Conservation (phyloP, 148 eudicot species). For the Suaeda aralocaspica region DNA sequence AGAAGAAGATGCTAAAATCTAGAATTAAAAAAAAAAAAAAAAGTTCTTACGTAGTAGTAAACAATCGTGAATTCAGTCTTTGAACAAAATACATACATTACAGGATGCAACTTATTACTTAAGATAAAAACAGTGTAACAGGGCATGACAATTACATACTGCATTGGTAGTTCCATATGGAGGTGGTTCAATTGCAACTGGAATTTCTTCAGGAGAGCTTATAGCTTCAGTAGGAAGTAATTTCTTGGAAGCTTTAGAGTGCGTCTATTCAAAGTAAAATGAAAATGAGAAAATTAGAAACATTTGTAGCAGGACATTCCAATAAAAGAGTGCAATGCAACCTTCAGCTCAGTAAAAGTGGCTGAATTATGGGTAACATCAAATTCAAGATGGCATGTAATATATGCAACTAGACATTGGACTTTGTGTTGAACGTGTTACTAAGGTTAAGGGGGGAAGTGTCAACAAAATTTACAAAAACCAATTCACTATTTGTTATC, state of each 20-base stretch:
- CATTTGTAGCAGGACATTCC: background rate
- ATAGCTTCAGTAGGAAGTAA: slow-evolving; percentile 28
- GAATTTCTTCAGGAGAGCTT: slow-evolving; percentile 34
- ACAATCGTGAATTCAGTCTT: background rate
- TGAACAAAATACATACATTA: background rate
- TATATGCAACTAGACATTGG: background rate
- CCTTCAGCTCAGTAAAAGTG: background rate
- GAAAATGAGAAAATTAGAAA: slow-evolving; percentile 11
- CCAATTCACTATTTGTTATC: background rate
- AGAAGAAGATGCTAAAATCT: too few relatives aligned
- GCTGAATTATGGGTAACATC: background rate
- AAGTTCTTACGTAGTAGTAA: background rate
- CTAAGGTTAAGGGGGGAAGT: background rate
- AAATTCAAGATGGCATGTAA: background rate
- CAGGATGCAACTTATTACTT: background rate
- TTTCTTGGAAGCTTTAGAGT: slow-evolving; percentile 60
- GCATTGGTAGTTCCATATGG: slow-evolving; percentile 75
- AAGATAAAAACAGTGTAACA: background rate
- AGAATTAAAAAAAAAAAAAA: background rate
- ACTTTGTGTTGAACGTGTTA: background rate
- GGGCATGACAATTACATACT: slow-evolving; percentile 42
- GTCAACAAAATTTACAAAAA: background rate
- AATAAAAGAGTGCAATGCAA: background rate
- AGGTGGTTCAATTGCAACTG: slow-evolving; percentile 61
- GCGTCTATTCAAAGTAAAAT: slow-evolving; percentile 55